Evolutionary conservation across 495 filamentous ascomycete genomes (phyloP), one percentile per base, ranked within the genome.

Genomic region (Jackrogersella minutella): DNA sequence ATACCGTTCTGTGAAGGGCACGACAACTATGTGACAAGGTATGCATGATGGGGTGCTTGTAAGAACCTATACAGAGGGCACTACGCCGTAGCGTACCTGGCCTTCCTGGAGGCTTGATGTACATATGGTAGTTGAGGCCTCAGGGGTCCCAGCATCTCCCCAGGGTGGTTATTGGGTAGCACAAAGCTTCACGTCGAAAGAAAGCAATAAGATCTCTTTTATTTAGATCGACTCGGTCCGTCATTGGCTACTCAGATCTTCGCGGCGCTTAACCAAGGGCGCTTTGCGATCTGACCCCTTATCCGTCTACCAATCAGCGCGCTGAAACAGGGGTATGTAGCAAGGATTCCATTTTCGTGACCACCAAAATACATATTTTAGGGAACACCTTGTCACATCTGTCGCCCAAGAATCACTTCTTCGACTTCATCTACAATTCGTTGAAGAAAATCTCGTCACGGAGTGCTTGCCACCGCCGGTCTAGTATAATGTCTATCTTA

Each of bases 191-290:
- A 60, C 49, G 46, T 71, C 40, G 55, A 56, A 58, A 55, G 62
- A 44, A 33, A 57, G 65, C 58, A 58, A 58, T 68, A 64, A 64
- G 51, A 64, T 64, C 49, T 56, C 52, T 58, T 51, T 53, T 66
- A 69, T 69, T 67, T 55, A 55, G 68, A 67, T 43, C 50, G 55
- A n/a, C 37, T 28, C 53, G 41, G 46, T 24, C 21, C 16, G 17
- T 50, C 63, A 73, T 73, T 73, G 70, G 70, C 54, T 17, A 28
- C 40, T 43, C 43, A 30, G 46, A 65, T 56, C 49, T 63, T 44
- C 56, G 58, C 70, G 66, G 72, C 72, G 72, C 72, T 71, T 67
- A 69, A 64, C 51, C 47, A 44, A 40, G 17, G 63, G 66, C 61
- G 66, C 60, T 68, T 68, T 58, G 61, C 43, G 41, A 39, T 58